phyloP scores from a whole-genome alignment of 352 stramenopile species.

The Halophytophthora polymorphica region DNA sequence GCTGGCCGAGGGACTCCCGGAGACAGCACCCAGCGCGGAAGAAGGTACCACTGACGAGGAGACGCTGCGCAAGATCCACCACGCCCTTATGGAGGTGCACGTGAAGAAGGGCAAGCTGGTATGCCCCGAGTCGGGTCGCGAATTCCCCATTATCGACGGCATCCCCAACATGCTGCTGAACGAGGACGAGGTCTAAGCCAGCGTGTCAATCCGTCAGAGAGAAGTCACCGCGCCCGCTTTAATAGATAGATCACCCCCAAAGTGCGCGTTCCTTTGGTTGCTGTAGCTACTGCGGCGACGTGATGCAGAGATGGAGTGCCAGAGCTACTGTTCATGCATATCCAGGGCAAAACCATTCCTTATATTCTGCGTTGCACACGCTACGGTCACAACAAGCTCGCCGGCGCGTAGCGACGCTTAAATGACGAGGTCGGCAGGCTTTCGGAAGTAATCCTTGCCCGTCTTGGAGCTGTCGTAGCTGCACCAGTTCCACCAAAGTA shows the following conservation, averaged over 20 bases:
- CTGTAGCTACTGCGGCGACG: neutral
- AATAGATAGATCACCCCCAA: conserved; percentile 34
- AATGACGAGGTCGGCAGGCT: conserved; percentile 61
- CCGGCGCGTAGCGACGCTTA: conserved; percentile 22
- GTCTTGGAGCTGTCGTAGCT: conserved; percentile 34
- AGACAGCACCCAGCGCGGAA: conserved; percentile 37
- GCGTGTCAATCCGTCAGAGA: neutral
- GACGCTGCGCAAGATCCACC: conserved; percentile 83
- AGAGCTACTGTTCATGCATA: neutral
- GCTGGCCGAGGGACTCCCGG: conserved; percentile 67
- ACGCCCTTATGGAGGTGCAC: conserved; percentile 92
- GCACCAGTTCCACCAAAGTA: conserved; percentile 1
- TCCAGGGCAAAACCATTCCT: conserved; percentile 26
- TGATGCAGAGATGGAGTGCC: neutral
- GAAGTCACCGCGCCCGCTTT: neutral
- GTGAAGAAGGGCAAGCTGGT: conserved; percentile 95
- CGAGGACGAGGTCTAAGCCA: conserved; percentile 84
- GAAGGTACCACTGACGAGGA: conserved; percentile 54
- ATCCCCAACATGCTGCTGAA: conserved; percentile 98
- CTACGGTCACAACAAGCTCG: no score
- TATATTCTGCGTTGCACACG: conserved; percentile 4
- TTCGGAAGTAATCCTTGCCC: conserved; percentile 42
- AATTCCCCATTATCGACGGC: conserved; percentile 95
- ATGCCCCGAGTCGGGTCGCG: conserved; percentile 94
- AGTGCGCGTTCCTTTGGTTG: conserved; percentile 5